Base-by-base conservation (phyloP, 495 filamentous ascomycete species). In the Xylaria scruposa region DNA sequence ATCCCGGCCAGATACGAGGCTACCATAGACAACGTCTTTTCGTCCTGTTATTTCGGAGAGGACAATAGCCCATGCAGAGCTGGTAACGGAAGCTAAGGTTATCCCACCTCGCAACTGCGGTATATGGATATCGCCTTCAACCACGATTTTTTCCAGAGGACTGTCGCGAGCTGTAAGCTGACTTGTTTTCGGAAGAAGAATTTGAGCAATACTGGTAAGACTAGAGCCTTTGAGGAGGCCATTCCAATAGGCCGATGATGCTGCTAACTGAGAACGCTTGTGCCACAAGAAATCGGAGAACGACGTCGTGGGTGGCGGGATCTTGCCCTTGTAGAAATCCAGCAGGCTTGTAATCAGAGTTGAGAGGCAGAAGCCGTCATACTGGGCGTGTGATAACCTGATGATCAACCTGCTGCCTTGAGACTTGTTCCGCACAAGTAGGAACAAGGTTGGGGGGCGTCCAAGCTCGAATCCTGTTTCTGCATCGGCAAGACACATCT, bases 1-100 rank as follows among this genome's bases (percentile, higher is more conserved):
- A 70, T 89, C 90, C 58, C 90, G 38, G 13, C 38, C 38, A 13
- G 38, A 42, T 42, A 42, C 38, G 38, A 42, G 38, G 12, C 38
- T 42, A 42, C 38, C 38, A 42, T 42, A 42, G 38, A 42, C 38
- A 42, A 42, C 38, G 38, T 42, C 38, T 42, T 42, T 42, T 42
- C 10, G 38, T 10, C 38, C 38, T 12, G 38, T 42, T 42, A 42
- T 42, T 42, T 42, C 38, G 38, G 38, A 42, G 10, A 42, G 38
- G 26, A 62, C 74, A 17, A 88, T 59, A 0, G 89, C 83, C 89
- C 89, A 91, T 1, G 87, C 87, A 1, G 88, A 86, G 2, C 85
- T 89, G 44, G 88, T 78, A 3, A 89, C 62, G n/a, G 80, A 85
- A 3, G 85, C 86, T 0, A 83, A 81, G 19, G 89, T 91, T 36